phyloP scores from a whole-genome alignment of 1,284 basidiomycete genomes.

The Naganishia sp. region DNA sequence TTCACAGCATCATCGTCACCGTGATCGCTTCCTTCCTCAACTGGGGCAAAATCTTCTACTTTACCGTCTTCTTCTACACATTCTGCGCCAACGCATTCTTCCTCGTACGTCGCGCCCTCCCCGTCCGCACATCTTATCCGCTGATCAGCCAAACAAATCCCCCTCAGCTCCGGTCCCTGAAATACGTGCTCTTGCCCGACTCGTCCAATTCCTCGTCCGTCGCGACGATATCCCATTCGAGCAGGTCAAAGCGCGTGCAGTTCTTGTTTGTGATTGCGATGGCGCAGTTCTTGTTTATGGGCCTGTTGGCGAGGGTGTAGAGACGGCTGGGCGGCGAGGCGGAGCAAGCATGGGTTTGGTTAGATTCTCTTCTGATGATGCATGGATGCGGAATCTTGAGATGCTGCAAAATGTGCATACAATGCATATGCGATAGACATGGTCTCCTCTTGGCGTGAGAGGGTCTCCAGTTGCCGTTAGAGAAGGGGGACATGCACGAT shows the following conservation, averaged over 20 bases:
- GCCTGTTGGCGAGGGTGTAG: conserved; percentile 65
- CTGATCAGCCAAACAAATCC: not conserved
- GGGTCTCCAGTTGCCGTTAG: too few species aligned
- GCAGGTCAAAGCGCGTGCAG: conserved; percentile 77
- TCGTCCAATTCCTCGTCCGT: conserved; percentile 57
- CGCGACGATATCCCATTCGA: conserved; percentile 71
- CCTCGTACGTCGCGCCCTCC: conserved; percentile 62
- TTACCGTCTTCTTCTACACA: conserved; percentile 74
- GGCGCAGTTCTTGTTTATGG: conserved; percentile 80
- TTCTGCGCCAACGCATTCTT: conserved; percentile 92
- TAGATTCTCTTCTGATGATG: too few species aligned
- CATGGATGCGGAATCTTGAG: too few species aligned
- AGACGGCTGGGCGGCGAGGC: not conserved
- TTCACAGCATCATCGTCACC: conserved; percentile 49
- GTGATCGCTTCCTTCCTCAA: conserved; percentile 52
- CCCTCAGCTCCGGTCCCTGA: conserved; percentile 78
- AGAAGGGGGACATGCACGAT: too few species aligned
- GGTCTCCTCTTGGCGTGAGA: too few species aligned
- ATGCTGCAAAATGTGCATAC: too few species aligned
- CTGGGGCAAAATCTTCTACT: conserved; percentile 66
- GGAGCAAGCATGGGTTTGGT: too few species aligned
- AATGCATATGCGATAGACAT: too few species aligned
- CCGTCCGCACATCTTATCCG: conserved; percentile 36
- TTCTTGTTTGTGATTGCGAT: conserved; percentile 74
- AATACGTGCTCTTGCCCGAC: conserved; percentile 82